These are phyloP conservation scores for Saccharomycopsis fibuligera DNA, from an alignment of 805 yeast genomes.

Conservation along the genomic window DNA sequence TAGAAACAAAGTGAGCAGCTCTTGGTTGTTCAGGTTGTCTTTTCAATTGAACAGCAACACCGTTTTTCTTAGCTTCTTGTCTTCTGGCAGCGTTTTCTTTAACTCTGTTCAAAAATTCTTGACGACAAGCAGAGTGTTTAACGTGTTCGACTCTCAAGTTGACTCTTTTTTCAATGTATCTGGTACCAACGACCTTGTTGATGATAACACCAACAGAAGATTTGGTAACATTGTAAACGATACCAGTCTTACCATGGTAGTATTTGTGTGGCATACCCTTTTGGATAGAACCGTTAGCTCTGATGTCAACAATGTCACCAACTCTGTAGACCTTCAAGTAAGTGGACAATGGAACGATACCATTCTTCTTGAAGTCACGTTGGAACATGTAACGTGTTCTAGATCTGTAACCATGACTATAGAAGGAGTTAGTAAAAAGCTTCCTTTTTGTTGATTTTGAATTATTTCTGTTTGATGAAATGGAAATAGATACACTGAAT, in stretches of 20 bases:
- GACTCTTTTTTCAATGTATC: conserved; percentile 98
- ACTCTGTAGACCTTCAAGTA: conserved; percentile 97
- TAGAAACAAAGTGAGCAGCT: conserved; percentile 77
- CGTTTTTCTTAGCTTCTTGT: conserved; percentile 91
- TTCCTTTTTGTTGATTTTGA: no score
- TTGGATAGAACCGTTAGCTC: conserved; percentile 98
- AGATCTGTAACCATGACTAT: conserved; percentile 98
- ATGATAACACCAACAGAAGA: conserved; percentile 96
- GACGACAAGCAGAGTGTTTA: conserved; percentile 99
- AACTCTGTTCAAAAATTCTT: conserved; percentile 98
- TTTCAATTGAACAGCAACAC: conserved; percentile 87
- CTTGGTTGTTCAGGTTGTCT: conserved; percentile 99
- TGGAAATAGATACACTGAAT: no score
- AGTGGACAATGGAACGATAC: conserved; percentile 88
- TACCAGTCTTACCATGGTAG: conserved; percentile 99
- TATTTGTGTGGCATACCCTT: conserved; percentile 99
- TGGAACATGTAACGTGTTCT: conserved; percentile 99
- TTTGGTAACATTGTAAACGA: conserved; percentile 98
- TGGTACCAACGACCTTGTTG: conserved; percentile 98
- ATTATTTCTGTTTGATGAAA: no score
- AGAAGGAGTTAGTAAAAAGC: no score
- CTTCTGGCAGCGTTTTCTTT: conserved; percentile 92
- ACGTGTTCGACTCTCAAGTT: conserved; percentile 98
- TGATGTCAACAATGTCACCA: conserved; percentile 99
- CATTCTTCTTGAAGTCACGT: conserved; percentile 97